These are phyloP conservation scores for Pecoramyces ruminantium DNA, from an alignment of 192 early-diverging fungal genomes.

Conservation along the genomic window DNA sequence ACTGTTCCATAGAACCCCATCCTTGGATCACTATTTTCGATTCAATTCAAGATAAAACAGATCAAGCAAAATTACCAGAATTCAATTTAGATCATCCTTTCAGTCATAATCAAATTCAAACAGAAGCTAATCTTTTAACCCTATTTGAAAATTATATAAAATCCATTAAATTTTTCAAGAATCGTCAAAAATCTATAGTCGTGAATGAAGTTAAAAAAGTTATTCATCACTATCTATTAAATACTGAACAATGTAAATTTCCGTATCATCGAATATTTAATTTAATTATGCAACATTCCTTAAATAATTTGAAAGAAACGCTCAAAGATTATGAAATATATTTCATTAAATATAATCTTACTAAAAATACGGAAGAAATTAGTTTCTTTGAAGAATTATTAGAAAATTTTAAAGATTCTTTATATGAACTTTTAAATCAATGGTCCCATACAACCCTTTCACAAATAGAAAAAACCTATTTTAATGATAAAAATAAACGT, in stretches of 20 bases:
- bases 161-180: background rate
- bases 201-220: background rate
- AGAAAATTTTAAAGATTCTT: background rate
- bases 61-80: background rate
- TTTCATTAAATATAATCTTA: background rate
- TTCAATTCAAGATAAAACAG: too few species aligned
- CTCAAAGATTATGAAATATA: background rate
- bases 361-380: background rate
- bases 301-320: background rate
- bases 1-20: background rate
- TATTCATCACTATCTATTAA: background rate
- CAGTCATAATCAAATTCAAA: background rate
- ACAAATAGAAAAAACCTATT: background rate
- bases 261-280: background rate
- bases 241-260: background rate
- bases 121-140: background rate
- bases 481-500: background rate
- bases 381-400: background rate
- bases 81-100: background rate
- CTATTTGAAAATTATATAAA: background rate
- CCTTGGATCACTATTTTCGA: too few species aligned
- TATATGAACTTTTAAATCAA: background rate
- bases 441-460: background rate
- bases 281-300: background rate
- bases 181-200: background rate